Conservation (phyloP, 345 rosid species). For the Dimocarpus longan region DNA sequence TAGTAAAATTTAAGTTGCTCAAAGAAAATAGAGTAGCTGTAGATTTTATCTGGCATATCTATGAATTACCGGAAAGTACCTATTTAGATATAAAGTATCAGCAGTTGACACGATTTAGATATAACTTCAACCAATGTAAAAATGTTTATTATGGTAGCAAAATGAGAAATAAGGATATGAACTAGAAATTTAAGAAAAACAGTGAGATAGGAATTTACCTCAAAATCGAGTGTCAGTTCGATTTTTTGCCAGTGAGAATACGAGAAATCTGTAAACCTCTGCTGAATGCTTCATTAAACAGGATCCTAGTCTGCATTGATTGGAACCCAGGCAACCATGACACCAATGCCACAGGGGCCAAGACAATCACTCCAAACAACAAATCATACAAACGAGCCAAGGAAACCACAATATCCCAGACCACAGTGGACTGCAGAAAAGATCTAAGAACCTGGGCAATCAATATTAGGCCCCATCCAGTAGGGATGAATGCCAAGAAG, state of each 20-base stretch:
- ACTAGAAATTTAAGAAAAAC: background rate
- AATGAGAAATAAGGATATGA: background rate
- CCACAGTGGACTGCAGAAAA: slow-evolving; percentile 43
- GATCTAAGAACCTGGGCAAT: slow-evolving; percentile 68
- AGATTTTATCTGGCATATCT: background rate
- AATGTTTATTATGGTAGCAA: background rate
- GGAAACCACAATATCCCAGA: slow-evolving; percentile 80
- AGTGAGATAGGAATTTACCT: slow-evolving; percentile 28
- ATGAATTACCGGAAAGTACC: background rate
- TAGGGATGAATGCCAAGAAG: slow-evolving; percentile 81
- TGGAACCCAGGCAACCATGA: slow-evolving; percentile 96
- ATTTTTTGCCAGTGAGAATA: slow-evolving; percentile 72
- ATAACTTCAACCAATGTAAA: slow-evolving; percentile 1
- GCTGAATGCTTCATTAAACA: slow-evolving; percentile 90
- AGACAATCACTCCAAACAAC: slow-evolving; percentile 70
- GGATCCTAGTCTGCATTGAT: slow-evolving; percentile 84
- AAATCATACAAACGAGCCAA: slow-evolving; percentile 83
- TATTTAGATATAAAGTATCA: background rate
- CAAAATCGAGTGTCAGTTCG: slow-evolving; percentile 27
- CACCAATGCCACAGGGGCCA: slow-evolving; percentile 77
- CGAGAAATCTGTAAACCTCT: slow-evolving; percentile 88
- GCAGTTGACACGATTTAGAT: background rate
- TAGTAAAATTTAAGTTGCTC: background rate
- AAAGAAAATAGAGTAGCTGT: background rate
- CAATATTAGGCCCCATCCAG: slow-evolving; percentile 86